phyloP scores from a whole-genome alignment of 73 alveolate species.

The Blepharisma japonicum region DNA sequence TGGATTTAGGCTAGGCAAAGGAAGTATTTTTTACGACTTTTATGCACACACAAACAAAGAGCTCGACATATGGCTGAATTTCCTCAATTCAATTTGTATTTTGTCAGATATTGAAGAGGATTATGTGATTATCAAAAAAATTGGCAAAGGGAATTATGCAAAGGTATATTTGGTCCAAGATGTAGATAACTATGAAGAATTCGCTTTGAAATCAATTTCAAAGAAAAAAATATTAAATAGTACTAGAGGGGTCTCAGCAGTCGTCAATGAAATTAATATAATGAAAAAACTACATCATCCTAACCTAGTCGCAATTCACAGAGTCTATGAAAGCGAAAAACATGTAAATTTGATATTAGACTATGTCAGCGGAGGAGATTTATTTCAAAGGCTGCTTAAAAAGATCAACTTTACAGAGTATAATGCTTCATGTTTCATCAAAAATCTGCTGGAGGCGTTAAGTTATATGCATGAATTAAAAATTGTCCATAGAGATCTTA shows the following conservation, averaged over 20 bases:
- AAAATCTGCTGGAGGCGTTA: slow-evolving; percentile 54
- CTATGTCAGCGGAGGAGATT: slow-evolving; percentile 59
- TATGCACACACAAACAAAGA: neutral
- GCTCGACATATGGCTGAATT: neutral
- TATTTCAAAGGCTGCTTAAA: slow-evolving; percentile 43
- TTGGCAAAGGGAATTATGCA: slow-evolving; percentile 67
- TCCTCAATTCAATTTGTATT: neutral
- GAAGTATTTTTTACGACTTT: neutral
- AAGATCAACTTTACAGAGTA: slow-evolving; percentile 34
- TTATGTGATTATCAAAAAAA: slow-evolving; percentile 40
- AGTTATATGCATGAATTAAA: slow-evolving; percentile 69
- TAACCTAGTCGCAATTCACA: slow-evolving; percentile 46
- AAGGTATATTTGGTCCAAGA: slow-evolving; percentile 59
- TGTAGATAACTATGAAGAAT: slow-evolving; percentile 35
- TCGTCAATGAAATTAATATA: slow-evolving; percentile 57
- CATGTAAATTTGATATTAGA: slow-evolving; percentile 59
- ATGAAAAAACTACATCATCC: slow-evolving; percentile 58
- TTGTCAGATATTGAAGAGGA: neutral
- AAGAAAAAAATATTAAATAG: slow-evolving; percentile 34
- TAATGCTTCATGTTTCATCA: slow-evolving; percentile 17
- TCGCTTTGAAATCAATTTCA: slow-evolving; percentile 56
- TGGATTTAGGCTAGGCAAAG: too few species aligned
- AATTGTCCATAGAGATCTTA: slow-evolving; percentile 82
- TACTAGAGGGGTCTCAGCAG: slow-evolving; percentile 37
- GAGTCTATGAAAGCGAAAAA: slow-evolving; percentile 50